Percentiles rank a stretch among this genome's conserved stretches.
phyloP scores from a whole-genome alignment of 257 asterid species.

The Ophiorrhiza pumila region DNA sequence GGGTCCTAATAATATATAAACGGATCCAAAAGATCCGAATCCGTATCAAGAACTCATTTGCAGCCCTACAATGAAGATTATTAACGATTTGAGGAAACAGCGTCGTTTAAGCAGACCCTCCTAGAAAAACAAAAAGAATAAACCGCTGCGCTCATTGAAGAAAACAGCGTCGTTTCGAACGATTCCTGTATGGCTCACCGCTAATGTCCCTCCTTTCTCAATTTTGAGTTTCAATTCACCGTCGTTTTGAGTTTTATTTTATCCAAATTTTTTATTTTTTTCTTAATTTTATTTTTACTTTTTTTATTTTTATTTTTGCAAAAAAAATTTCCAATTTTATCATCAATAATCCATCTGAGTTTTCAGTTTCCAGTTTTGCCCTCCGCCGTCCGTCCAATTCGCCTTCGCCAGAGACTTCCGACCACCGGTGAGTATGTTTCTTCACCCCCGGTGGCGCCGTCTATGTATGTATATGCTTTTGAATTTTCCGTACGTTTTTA shows the following conservation, averaged over 20 bases:
- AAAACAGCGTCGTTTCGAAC: slow-evolving; percentile 18
- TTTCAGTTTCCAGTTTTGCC: neutral
- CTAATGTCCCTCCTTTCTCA: neutral
- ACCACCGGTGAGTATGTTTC: neutral
- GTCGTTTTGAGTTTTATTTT: neutral
- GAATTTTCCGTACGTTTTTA: neutral
- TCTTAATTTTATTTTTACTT: neutral
- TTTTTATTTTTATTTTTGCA: neutral
- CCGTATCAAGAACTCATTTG: too few species aligned
- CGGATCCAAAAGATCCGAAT: too few species aligned
- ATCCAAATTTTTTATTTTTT: neutral
- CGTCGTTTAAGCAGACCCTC: slow-evolving; percentile 13
- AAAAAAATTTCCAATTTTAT: neutral
- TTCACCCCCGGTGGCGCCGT: too few species aligned
- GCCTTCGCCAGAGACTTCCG: neutral
- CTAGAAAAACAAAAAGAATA: neutral
- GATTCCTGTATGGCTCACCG: neutral
- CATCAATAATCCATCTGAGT: too few species aligned
- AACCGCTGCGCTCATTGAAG: too few species aligned
- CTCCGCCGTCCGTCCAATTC: neutral
- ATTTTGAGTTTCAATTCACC: neutral
- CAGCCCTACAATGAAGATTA: neutral
- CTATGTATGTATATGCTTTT: neutral
- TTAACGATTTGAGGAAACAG: slow-evolving; percentile 13
- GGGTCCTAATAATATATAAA: too few species aligned